Evolutionary conservation across 2,329 filamentous ascomycete species (phyloP).

Genomic region (Nemania serpens): DNA sequence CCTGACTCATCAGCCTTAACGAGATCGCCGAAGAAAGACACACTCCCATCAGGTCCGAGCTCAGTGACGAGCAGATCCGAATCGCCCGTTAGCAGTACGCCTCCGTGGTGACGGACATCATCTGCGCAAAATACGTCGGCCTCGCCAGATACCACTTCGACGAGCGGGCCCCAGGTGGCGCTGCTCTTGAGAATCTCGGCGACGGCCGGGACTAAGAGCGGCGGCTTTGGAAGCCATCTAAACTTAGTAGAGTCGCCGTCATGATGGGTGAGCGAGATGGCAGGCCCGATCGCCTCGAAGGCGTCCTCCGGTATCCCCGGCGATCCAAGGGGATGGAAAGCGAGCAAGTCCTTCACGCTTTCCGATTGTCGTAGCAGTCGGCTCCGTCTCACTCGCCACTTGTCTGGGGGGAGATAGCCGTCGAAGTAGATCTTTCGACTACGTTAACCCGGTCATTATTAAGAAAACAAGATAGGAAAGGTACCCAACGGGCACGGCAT

Average conservation of each 20-base stretch:
- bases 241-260: not conserved
- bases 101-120: constrained; percentile 58
- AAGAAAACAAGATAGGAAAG: not conserved
- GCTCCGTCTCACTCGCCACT: constrained; percentile 64
- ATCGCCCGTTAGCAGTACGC: constrained; percentile 76
- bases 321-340: constrained; percentile 41
- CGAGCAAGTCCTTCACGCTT: constrained; percentile 57
- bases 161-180: constrained; percentile 47
- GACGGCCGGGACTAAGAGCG: constrained; percentile 78
- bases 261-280: constrained; percentile 18
- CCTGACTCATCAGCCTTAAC: constrained; percentile 35
- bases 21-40: constrained; percentile 72
- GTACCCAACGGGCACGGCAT: not conserved
- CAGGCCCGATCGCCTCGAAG: constrained; percentile 24
- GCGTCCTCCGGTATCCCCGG: constrained; percentile 19
- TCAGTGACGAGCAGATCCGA: constrained; percentile 83
- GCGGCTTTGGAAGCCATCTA: constrained; percentile 48
- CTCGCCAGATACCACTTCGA: constrained; percentile 75
- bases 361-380: constrained; percentile 63
- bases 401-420: constrained; percentile 73
- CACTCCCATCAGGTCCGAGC: constrained; percentile 62
- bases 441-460: constrained; percentile 46
- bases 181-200: constrained; percentile 68
- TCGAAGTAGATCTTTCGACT: constrained; percentile 80
- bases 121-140: constrained; percentile 81